These are phyloP conservation scores for Diaporthe longicolla DNA, from an alignment of 2,329 filamentous ascomycete species.

Conservation along the genomic window DNA sequence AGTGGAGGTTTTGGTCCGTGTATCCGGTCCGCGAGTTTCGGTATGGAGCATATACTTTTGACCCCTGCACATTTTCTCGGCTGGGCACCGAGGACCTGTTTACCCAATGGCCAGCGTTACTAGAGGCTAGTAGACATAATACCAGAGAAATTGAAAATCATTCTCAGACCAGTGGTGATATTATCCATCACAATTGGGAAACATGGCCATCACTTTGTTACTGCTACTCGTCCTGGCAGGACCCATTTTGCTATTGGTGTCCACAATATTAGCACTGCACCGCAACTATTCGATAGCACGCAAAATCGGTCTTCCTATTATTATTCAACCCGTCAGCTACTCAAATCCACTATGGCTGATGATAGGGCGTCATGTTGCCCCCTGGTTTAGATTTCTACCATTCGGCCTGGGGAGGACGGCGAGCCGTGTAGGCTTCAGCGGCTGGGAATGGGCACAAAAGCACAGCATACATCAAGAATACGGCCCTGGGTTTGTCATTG, in stretches of 20 bases:
- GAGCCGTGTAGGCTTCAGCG: not conserved
- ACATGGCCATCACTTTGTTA: not conserved
- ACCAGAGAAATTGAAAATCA: not conserved
- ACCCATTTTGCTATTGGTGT: not conserved
- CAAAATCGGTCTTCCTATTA: not conserved
- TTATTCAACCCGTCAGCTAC: not conserved
- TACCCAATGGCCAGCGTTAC: not conserved
- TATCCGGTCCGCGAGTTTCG: not conserved
- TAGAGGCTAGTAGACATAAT: not conserved
- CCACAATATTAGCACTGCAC: not conserved
- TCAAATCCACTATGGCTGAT: not conserved
- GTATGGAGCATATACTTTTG: not conserved
- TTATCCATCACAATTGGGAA: not conserved
- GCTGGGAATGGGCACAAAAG: slow-evolving; percentile 3
- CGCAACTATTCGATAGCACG: not conserved
- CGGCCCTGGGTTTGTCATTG: not conserved
- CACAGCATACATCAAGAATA: not conserved
- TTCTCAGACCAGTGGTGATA: not conserved
- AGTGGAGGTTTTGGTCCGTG: not conserved
- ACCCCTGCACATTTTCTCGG: not conserved
- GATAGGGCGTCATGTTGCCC: not conserved
- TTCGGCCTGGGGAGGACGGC: not conserved
- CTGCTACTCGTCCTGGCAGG: not conserved
- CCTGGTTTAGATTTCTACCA: not conserved
- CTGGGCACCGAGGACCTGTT: not conserved